These are phyloP conservation scores for Metschnikowia bowlesiae DNA, from an alignment of 805 yeast genomes.

Conservation along the genomic window DNA sequence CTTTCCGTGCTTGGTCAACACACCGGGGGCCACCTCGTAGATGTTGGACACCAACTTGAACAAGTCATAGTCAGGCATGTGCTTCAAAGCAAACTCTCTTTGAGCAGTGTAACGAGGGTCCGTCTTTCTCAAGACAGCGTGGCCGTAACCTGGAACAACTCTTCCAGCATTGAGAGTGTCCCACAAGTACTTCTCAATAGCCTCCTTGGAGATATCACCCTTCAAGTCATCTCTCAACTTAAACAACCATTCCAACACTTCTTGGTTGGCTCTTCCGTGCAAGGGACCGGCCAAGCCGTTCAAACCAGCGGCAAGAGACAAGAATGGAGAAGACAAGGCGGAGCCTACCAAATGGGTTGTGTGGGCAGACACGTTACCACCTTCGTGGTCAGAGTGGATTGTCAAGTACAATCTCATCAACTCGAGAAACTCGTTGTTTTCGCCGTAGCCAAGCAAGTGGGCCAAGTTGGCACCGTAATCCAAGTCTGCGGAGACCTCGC, in stretches of 20 bases:
- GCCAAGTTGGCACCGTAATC: conserved; percentile 77
- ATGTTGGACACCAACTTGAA: conserved; percentile 64
- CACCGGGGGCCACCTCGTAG: conserved; percentile 70
- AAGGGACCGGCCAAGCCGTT: conserved; percentile 84
- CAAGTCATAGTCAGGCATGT: conserved; percentile 57
- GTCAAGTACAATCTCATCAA: conserved; percentile 70
- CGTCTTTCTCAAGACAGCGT: conserved; percentile 78
- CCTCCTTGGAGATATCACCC: conserved; percentile 51
- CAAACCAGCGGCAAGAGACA: conserved; percentile 73
- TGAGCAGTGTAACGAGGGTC: conserved; percentile 79
- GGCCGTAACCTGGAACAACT: conserved; percentile 87
- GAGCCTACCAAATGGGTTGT: conserved; percentile 80
- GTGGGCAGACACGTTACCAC: conserved; percentile 82
- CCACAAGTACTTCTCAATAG: conserved; percentile 69
- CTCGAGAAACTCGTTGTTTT: conserved; percentile 58
- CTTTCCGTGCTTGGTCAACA: conserved; percentile 73
- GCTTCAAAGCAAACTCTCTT: conserved; percentile 61
- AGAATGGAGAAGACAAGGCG: conserved; percentile 71
- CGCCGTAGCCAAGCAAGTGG: conserved; percentile 55
- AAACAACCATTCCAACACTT: conserved; percentile 70
- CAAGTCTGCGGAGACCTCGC: conserved; percentile 47
- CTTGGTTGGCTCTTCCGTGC: conserved; percentile 84
- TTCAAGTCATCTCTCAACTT: conserved; percentile 60
- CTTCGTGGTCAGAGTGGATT: conserved; percentile 77
- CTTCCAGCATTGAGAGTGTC: conserved; percentile 64